Percentiles rank a stretch among this genome's conserved stretches.
Conservation (phyloP, 208 protist species). For the Sergeia podlipaevii region DNA sequence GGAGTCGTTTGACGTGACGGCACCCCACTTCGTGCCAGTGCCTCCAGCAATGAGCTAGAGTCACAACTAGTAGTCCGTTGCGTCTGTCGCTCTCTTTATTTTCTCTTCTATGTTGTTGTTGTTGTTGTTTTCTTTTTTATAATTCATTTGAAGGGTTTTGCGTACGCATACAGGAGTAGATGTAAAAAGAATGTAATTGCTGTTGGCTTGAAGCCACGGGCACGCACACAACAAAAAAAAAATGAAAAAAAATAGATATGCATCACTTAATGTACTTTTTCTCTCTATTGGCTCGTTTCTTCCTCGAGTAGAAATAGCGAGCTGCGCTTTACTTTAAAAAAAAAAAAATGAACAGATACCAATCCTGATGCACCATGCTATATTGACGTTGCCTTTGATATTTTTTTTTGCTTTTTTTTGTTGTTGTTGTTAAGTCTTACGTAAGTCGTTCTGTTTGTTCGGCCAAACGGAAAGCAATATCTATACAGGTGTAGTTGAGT, state of each 20-base stretch:
- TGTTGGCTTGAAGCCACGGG: not conserved
- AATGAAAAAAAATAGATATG: not conserved
- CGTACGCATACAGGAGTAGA: no score
- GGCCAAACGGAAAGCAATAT: no score
- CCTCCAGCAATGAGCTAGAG: no score
- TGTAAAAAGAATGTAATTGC: not conserved
- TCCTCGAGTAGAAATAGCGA: not conserved
- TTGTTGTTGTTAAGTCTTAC: conserved; percentile 3
- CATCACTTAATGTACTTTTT: not conserved
- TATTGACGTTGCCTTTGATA: no score
- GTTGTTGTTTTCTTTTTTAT: no score
- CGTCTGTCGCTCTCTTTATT: no score
- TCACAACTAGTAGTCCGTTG: no score
- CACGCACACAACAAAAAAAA: not conserved
- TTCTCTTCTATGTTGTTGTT: no score
- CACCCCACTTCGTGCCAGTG: conserved; percentile 3
- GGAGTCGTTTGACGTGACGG: conserved; percentile 43
- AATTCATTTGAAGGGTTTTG: not conserved
- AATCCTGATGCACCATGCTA: no score
- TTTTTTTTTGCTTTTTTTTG: not conserved
- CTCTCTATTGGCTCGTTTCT: not conserved
- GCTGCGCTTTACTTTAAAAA: no score
- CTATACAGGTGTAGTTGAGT: no score
- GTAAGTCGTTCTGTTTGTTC: not conserved
- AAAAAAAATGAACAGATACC: no score